Percentiles rank a stretch among this genome's conserved stretches.
Evolutionary conservation across 352 stramenopile species (phyloP).

Genomic region (Peronospora belbahrii): DNA sequence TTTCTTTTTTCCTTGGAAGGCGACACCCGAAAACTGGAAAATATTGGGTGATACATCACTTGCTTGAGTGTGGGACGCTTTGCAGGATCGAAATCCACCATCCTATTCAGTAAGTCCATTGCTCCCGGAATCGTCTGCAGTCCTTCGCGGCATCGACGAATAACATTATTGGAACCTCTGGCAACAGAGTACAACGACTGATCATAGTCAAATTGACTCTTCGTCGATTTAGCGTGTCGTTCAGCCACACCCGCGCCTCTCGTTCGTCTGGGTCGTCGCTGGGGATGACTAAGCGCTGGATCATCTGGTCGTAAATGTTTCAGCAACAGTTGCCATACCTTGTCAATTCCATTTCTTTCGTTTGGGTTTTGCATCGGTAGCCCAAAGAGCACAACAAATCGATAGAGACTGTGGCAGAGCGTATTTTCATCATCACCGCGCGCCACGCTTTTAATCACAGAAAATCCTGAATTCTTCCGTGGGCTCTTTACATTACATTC

Average conservation of each 20-base stretch:
- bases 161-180: slow-evolving; percentile 36
- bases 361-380: slow-evolving; percentile 61
- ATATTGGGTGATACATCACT: slow-evolving; percentile 52
- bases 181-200: slow-evolving; percentile 40
- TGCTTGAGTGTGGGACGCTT: slow-evolving; percentile 60
- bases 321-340: slow-evolving; percentile 50
- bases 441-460: slow-evolving; percentile 53
- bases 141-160: slow-evolving; percentile 44
- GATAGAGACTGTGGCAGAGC: slow-evolving; percentile 94
- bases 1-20: slow-evolving; percentile 1
- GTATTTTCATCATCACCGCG: slow-evolving; percentile 70
- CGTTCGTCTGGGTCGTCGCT: slow-evolving; percentile 18
- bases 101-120: slow-evolving; percentile 35
- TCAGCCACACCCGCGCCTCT: slow-evolving; percentile 4
- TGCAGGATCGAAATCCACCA: slow-evolving; percentile 58
- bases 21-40: slow-evolving; percentile 35
- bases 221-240: slow-evolving; percentile 11
- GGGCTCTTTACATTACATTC: slow-evolving; percentile 25
- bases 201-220: slow-evolving; percentile 40
- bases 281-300: slow-evolving; percentile 4
- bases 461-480: slow-evolving; percentile 53
- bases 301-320: slow-evolving; percentile 56
- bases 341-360: slow-evolving; percentile 27
- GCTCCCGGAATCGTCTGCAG: slow-evolving; percentile 37
- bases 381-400: slow-evolving; percentile 94